Conservation (phyloP, 176 grass and related monocot genomes). For the Cymbopogon citratus region DNA sequence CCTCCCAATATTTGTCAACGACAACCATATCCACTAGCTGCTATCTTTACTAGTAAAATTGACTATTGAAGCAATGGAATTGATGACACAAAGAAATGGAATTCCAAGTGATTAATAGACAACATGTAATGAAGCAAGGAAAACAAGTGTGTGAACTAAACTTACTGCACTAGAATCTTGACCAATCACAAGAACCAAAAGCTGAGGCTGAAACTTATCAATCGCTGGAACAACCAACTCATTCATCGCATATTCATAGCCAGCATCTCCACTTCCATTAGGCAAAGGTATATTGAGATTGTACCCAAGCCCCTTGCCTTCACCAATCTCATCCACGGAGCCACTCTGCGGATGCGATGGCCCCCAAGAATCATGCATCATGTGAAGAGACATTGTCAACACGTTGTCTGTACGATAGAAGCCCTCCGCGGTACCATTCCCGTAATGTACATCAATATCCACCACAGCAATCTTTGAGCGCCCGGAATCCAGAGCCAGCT, state of each 20-base stretch:
- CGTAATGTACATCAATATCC: constrained; percentile 86
- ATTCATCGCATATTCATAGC: constrained; percentile 72
- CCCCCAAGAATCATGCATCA: constrained; percentile 90
- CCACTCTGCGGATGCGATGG: constrained; percentile 66
- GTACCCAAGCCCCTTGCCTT: constrained; percentile 69
- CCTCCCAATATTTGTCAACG: background rate
- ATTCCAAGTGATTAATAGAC: background rate
- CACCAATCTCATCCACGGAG: constrained; percentile 60
- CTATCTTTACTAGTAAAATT: background rate
- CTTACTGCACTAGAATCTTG: constrained; percentile 91
- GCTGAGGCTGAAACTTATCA: constrained; percentile 58
- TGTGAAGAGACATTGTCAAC: constrained; percentile 79
- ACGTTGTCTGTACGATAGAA: constrained; percentile 62
- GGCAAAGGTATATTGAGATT: constrained; percentile 95
- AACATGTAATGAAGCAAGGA: background rate
- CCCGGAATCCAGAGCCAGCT: constrained; percentile 66
- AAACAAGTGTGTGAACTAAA: background rate
- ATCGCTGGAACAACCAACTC: constrained; percentile 67
- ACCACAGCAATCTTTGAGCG: constrained; percentile 48
- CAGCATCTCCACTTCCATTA: constrained; percentile 82
- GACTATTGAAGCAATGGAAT: background rate
- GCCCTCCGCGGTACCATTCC: constrained; percentile 81
- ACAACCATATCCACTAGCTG: background rate
- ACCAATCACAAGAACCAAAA: constrained; percentile 72
- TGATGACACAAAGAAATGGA: background rate